A percentile compares a stretch with the other conserved stretches of the same genome.
Conservation (phyloP, 495 filamentous ascomycete genomes). For the Rusavskia elegans region DNA sequence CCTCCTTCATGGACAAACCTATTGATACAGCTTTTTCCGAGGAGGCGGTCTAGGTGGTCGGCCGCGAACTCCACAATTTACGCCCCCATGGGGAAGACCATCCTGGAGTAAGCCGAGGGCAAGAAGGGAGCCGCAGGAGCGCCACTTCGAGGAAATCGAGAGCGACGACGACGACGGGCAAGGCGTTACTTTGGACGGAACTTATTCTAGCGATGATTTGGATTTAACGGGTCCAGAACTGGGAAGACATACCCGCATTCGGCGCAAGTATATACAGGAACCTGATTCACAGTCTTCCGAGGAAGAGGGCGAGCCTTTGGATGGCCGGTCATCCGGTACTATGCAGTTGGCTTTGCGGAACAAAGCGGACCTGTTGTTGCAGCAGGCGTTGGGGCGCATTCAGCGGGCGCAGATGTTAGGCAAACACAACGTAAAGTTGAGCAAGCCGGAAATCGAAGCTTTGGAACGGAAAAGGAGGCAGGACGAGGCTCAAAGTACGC, state of each 20-base stretch:
- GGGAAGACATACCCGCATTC: conserved; percentile 24
- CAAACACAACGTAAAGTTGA: conserved; percentile 59
- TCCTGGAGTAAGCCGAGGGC: conserved; percentile 38
- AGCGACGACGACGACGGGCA: conserved; percentile 49
- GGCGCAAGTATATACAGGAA: conserved; percentile 32
- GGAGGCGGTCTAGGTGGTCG: conserved; percentile 99
- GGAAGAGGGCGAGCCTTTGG: conserved; percentile 33
- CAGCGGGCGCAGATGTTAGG: conserved; percentile 56
- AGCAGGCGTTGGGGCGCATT: conserved; percentile 62
- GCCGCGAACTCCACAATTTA: conserved; percentile 95
- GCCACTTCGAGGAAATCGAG: conserved; percentile 50
- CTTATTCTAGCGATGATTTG: conserved; percentile 42
- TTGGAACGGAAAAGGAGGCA: conserved; percentile 51
- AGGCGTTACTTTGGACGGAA: conserved; percentile 35
- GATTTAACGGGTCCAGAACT: conserved; percentile 46
- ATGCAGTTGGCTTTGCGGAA: conserved; percentile 40
- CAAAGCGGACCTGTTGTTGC: conserved; percentile 56
- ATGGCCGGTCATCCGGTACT: conserved; percentile 29
- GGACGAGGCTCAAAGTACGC: conserved; percentile 20
- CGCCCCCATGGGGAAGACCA: conserved; percentile 98
- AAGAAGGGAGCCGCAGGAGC: not conserved
- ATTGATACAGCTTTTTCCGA: conserved; percentile 99
- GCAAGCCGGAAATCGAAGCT: conserved; percentile 57
- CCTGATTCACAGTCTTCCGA: conserved; percentile 33
- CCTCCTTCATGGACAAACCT: conserved; percentile 91